Percentiles rank a stretch among this genome's conserved stretches.
Conservation (phyloP, 148 eudicot genomes). For the Nepenthes gracilis region DNA sequence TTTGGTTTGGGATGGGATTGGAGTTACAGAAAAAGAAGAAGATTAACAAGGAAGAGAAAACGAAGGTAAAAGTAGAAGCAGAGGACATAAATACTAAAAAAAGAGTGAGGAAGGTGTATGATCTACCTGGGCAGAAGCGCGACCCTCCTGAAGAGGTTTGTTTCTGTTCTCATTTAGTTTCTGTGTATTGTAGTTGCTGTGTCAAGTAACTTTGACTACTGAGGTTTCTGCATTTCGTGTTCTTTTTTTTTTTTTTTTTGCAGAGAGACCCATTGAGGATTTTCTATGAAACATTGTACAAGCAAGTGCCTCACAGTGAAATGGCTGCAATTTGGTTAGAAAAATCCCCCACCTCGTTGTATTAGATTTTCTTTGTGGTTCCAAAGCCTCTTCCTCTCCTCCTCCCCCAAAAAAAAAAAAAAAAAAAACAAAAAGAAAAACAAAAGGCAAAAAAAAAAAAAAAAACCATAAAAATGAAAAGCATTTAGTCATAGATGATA, state of each 20-base stretch:
- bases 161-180: not conserved
- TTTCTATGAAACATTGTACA: slow-evolving; percentile 63
- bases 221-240: not conserved
- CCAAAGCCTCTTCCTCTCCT: too few species aligned
- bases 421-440: too few species aligned
- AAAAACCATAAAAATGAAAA: too few species aligned
- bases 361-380: too few species aligned
- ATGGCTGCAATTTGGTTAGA: slow-evolving; percentile 81
- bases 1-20: not conserved
- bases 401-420: too few species aligned
- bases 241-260: slow-evolving; percentile 6
- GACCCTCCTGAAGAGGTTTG: slow-evolving; percentile 79
- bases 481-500: too few species aligned
- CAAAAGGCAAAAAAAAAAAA: too few species aligned
- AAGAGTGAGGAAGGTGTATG: slow-evolving; percentile 56
- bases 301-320: slow-evolving; percentile 64
- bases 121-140: slow-evolving; percentile 85
- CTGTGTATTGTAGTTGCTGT: not conserved
- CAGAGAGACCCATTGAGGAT: slow-evolving; percentile 97
- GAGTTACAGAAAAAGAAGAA: slow-evolving; percentile 26
- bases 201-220: not conserved
- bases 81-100: slow-evolving; percentile 24
- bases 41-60: slow-evolving; percentile 19
- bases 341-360: not conserved
- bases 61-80: slow-evolving; percentile 21